A percentile compares a stretch with the other conserved stretches of the same genome.
Evolutionary conservation across 169 alveolate species (phyloP).

Genomic region (Fabrea salina): DNA sequence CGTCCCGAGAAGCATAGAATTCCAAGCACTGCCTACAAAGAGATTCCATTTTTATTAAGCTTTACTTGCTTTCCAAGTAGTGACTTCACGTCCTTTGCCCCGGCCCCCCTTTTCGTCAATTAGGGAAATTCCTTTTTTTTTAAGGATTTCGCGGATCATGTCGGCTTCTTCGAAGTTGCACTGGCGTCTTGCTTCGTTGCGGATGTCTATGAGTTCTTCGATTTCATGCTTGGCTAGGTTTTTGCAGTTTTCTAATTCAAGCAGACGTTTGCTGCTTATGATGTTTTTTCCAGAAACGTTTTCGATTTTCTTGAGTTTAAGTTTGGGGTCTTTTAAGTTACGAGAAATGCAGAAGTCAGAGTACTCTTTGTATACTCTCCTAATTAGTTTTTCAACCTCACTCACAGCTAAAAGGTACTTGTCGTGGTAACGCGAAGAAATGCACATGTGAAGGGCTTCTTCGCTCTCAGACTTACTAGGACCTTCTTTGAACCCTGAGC

Average conservation of each 20-base stretch:
- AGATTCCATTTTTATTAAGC: not conserved
- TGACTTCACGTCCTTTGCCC: constrained; percentile 31
- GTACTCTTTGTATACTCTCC: constrained; percentile 78
- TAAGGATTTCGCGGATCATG: constrained; percentile 26
- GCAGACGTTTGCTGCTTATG: not conserved
- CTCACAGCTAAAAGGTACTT: constrained; percentile 73
- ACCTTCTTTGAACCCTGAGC: constrained; percentile 92
- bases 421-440: constrained; percentile 72
- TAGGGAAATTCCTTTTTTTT: constrained; percentile 22
- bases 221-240: not conserved
- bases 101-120: constrained; percentile 38
- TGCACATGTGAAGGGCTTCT: constrained; percentile 85
- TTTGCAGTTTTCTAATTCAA: not conserved
- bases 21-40: constrained; percentile 2
- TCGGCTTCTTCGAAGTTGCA: constrained; percentile 33
- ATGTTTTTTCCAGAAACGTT: not conserved
- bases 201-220: constrained; percentile 10
- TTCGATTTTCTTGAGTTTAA: not conserved
- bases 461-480: constrained; percentile 69
- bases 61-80: constrained; percentile 30
- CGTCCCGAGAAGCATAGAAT: constrained; percentile 14
- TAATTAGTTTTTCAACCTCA: constrained; percentile 61
- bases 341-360: constrained; percentile 44
- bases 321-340: not conserved
- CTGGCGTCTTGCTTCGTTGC: constrained; percentile 38